Evolutionary conservation across 106 monocot species (phyloP).

Genomic region (Platanthera zijinensis): DNA sequence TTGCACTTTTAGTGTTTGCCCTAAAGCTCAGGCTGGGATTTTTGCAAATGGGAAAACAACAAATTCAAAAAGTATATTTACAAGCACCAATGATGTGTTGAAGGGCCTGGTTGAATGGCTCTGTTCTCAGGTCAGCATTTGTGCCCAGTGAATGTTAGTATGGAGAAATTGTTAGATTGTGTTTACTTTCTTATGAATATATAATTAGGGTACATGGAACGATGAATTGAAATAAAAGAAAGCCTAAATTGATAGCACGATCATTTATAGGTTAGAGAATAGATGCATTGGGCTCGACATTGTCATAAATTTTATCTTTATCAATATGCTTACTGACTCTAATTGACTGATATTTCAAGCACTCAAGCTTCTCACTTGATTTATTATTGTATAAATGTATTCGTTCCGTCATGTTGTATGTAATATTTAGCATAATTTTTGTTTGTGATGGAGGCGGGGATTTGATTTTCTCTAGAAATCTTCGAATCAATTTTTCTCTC

Average conservation of each 20-base stretch:
- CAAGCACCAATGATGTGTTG: conserved; percentile 64
- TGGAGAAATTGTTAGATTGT: background rate
- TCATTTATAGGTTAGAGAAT: background rate
- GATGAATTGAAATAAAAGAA: background rate
- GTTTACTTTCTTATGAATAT: background rate
- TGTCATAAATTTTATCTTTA: background rate
- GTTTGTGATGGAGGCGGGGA: background rate
- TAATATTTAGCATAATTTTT: background rate
- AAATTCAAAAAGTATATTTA: conserved; percentile 44
- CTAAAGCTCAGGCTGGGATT: conserved; percentile 38
- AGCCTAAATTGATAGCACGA: background rate
- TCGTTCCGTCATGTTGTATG: background rate
- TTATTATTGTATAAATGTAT: background rate
- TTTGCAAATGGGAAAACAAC: conserved; percentile 65
- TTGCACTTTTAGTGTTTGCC: conserved; percentile 45
- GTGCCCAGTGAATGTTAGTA: background rate
- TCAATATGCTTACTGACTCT: background rate
- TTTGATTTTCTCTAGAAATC: too few species aligned
- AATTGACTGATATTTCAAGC: background rate
- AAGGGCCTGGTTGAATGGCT: conserved; percentile 77
- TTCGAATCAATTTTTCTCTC: too few species aligned
- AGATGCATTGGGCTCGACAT: background rate
- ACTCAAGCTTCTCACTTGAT: background rate
- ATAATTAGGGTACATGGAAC: background rate
- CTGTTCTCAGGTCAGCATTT: conserved; percentile 73